Conservation (phyloP, 148 eudicot genomes). For the Cornus suecica region DNA sequence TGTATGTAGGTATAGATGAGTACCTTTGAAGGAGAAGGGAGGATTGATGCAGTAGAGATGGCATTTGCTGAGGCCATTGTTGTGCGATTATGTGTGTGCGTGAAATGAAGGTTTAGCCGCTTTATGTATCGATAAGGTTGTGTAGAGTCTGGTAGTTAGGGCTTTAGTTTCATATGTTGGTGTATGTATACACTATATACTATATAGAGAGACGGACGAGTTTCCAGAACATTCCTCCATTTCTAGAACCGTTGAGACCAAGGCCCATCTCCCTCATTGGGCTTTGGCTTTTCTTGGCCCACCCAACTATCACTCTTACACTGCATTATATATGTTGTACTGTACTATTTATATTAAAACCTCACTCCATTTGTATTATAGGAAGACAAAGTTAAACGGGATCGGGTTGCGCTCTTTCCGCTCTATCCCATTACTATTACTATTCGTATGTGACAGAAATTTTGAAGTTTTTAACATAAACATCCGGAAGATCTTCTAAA, state of each 20-base stretch:
- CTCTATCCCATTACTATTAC: too few species aligned
- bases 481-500: too few species aligned
- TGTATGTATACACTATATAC: too few species aligned
- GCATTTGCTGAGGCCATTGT: constrained; percentile 84
- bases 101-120: constrained; percentile 6
- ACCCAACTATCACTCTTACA: neutral
- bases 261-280: neutral
- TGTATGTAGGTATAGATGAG: neutral
- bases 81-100: neutral
- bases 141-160: constrained; percentile 14
- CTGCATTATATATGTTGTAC: too few species aligned
- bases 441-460: too few species aligned
- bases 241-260: constrained; percentile 5
- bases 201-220: constrained; percentile 6
- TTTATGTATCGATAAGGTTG: constrained; percentile 5
- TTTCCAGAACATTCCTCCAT: constrained; percentile 26
- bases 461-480: too few species aligned
- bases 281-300: neutral
- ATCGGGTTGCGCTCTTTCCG: too few species aligned
- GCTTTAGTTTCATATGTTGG: neutral
- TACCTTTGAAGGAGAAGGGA: constrained; percentile 57
- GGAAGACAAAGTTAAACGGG: too few species aligned
- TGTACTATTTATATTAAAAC: too few species aligned
- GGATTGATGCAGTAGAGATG: constrained; percentile 72
- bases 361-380: too few species aligned